A percentile compares a stretch with the other conserved stretches of the same genome.
Conservation (phyloP, 768 basidiomycete genomes). For the Tricholoma furcatifolium region DNA sequence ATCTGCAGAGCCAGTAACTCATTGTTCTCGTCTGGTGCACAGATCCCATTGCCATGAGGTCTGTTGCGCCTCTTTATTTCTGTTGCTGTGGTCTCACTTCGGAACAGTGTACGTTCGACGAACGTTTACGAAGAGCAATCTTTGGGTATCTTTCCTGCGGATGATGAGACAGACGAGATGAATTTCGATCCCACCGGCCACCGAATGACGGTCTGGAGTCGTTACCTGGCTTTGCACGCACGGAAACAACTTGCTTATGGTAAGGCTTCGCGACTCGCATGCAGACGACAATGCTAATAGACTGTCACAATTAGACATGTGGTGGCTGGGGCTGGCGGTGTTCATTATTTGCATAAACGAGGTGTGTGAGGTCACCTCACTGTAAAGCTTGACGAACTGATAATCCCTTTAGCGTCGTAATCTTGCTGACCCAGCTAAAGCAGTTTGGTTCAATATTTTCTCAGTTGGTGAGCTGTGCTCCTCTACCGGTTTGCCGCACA, state of each 20-base stretch:
- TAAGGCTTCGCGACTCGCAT: constrained; percentile 28
- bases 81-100: neutral
- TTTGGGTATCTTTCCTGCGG: constrained; percentile 68
- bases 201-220: constrained; percentile 68
- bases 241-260: constrained; percentile 90
- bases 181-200: constrained; percentile 42
- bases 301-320: constrained; percentile 68
- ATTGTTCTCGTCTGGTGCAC: neutral
- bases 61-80: constrained; percentile 4
- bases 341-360: constrained; percentile 94
- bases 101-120: constrained; percentile 77
- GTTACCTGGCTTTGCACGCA: constrained; percentile 79
- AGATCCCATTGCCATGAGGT: constrained; percentile 87
- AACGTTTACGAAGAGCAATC: constrained; percentile 95
- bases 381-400: constrained; percentile 1
- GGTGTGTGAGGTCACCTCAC: constrained; percentile 37
- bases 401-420: constrained; percentile 46
- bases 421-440: constrained; percentile 50
- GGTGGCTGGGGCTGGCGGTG: constrained; percentile 88
- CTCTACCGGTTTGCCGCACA: neutral
- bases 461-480: constrained; percentile 54
- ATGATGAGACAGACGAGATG: constrained; percentile 49
- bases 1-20: neutral
- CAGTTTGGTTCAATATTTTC: constrained; percentile 84
- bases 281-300: neutral